Evolutionary conservation across 805 yeast species (phyloP), one percentile per base, ranked within the genome.

Genomic region (Ogataea trehaloabstinens): DNA sequence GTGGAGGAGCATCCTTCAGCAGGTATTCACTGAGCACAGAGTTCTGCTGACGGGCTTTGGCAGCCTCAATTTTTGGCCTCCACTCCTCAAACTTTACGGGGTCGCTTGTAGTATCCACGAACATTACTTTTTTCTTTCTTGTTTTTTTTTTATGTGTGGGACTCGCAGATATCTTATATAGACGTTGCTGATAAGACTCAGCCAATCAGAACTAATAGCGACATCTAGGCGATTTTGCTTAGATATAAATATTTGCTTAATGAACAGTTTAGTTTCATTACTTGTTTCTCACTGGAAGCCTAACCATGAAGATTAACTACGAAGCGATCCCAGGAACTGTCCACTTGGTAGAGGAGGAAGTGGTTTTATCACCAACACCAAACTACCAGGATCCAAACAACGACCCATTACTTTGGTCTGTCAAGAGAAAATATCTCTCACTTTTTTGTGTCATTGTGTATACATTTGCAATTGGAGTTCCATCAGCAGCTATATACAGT

Each of bases 391-490:
- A 72, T 37, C 78, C 80, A 42, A 82, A 85, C 11, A 75, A 80
- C 48, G 88, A 82, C 51, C 87, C 87, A 1, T 61, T 82, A 40
- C 78, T 77, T 47, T 82, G 87, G 87, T 38, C 74, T 1, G 53
- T 48, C 18, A 45, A 52, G 24, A 65, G 83, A 35, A 79, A 79
- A 49, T 53, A 60, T 54, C 31, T 71, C 24, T 68, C 71, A 24
- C 60, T 74, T 28, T 60, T 70, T 31, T 71, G 76, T 49, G 56
- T 70, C 42, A 56, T 67, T 19, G 62, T 69, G 3, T 72, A 69
- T 47, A 43, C 51, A 28, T 53, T 42, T 31, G 57, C 50, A 34
- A 53, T 55, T 21, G 45, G 55, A 15, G 46, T 51, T 42, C 40
- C 48, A 36, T 31, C 42, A 13, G 41, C 59, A 5, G 56, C 56